Evolutionary conservation across 139 green algal genomes (phyloP).

Genomic region (Ettlia oleoabundans): DNA sequence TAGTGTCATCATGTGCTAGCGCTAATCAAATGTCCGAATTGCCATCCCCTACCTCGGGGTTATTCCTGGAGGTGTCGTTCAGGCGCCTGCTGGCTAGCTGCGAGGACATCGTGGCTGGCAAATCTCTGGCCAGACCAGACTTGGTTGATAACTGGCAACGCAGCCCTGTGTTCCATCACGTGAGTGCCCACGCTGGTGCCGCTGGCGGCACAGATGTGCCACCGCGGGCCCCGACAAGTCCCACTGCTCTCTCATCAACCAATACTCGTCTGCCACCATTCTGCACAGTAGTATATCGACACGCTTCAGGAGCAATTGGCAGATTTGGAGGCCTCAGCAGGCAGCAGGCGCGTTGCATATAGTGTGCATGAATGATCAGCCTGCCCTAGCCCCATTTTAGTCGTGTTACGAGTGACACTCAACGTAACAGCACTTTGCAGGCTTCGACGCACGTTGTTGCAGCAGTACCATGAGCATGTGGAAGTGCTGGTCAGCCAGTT

Average conservation of each 20-base stretch:
- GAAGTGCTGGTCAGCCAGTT: slow-evolving; percentile 7
- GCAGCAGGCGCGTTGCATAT: slow-evolving; percentile 30
- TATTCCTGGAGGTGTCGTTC: slow-evolving; percentile 50
- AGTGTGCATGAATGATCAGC: too few relatives aligned
- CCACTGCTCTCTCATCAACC: too few relatives aligned
- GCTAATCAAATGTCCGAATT: slow-evolving; percentile 7
- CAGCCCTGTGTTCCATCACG: slow-evolving; percentile 59
- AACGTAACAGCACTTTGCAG: not conserved
- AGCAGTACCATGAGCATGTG: not conserved
- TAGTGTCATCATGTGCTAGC: not conserved
- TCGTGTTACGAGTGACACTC: too few relatives aligned
- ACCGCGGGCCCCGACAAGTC: not conserved
- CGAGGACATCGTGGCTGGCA: slow-evolving; percentile 52
- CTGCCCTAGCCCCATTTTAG: too few relatives aligned
- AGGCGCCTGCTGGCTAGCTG: slow-evolving; percentile 48
- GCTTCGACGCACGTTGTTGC: not conserved
- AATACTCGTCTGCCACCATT: not conserved
- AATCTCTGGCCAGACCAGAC: slow-evolving; percentile 34
- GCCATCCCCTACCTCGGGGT: slow-evolving; percentile 35
- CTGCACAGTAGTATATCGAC: slow-evolving; percentile 51
- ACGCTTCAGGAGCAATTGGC: slow-evolving; percentile 55
- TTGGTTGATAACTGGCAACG: slow-evolving; percentile 39
- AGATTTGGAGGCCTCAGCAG: slow-evolving; percentile 29
- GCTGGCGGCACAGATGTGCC: not conserved
- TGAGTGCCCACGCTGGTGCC: slow-evolving; percentile 4